Evolutionary conservation across 2,329 filamentous ascomycete genomes (phyloP), one percentile per base, ranked within the genome.

Genomic region (Claviceps sp.): DNA sequence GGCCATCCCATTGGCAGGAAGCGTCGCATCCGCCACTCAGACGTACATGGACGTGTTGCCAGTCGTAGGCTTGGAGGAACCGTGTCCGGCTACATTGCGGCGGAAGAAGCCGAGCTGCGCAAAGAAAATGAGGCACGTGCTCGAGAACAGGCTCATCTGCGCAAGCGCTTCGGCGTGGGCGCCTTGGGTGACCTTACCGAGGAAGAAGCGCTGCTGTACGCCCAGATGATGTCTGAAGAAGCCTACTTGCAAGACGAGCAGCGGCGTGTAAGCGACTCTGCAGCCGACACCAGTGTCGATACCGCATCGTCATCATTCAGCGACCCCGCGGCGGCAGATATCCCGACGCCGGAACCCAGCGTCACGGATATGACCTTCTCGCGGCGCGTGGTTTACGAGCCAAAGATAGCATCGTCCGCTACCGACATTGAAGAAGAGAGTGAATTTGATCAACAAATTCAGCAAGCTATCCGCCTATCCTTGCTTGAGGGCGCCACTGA

Each of bases 101-200:
- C 86, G n/a, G 91, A 97, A 65, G 79, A 85, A 57, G 76, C 82
- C 44, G 89, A 95, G 64, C 75, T 96, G 52, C 83, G 85, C 52
- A 77, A 77, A 8, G 88, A 95, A 61, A 81, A 84, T 58, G 72
- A 82, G 37, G 76, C 80, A 44, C 78, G 80, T 41, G 74, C 75
- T 24, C 83, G 82, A 52, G 84, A 94, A 61, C 74, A 81, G 51
- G 77, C 81, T 16, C 81, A 82, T 24, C 73, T 97, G 26, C 84
- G 81, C 38, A 82, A 80, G 34, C 81, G 91, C 38, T 98, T 95
- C 61, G 93, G 93, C 5, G 81, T 93, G 2, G 88, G 89, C 37
- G 65, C 66, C 0, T 69, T 96, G 1, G 78, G 73, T 3, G 80
- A 81, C 30, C 63, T 85, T 55, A 84, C 74, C 2, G 82, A 85